phyloP scores from a whole-genome alignment of 192 early-diverging fungal species.

The Entomortierella lignicola region DNA sequence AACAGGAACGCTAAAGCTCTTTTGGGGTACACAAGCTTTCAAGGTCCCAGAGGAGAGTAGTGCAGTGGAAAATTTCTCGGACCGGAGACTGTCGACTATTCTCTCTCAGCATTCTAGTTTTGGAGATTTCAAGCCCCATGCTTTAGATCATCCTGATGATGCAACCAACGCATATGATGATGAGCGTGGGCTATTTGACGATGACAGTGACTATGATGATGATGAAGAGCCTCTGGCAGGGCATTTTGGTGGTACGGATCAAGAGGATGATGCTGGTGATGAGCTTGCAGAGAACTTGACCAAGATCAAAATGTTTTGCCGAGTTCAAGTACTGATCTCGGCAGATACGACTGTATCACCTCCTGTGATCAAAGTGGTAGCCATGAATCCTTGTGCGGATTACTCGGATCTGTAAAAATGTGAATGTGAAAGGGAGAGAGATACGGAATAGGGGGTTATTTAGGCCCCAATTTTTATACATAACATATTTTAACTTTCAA shows the following conservation, averaged over 20 bases:
- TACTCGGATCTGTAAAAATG: background rate
- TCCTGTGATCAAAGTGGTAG: constrained; percentile 66
- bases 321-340: constrained; percentile 59
- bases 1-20: constrained; percentile 55
- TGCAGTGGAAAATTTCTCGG: constrained; percentile 18
- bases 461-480: no score
- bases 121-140: constrained; percentile 9
- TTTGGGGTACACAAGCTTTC: constrained; percentile 61
- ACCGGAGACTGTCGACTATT: constrained; percentile 13
- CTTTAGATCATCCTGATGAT: constrained; percentile 52
- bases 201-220: constrained; percentile 60
- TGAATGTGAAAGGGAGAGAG: background rate
- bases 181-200: constrained; percentile 62
- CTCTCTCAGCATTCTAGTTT: background rate
- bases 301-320: constrained; percentile 59
- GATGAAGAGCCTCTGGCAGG: constrained; percentile 22
- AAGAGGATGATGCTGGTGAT: constrained; percentile 42
- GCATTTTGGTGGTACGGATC: constrained; percentile 15
- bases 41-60: constrained; percentile 35
- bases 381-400: constrained; percentile 61
- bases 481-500: no score
- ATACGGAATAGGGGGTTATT: no score
- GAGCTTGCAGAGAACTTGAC: constrained; percentile 34
- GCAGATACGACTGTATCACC: constrained; percentile 65
- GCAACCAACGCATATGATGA: constrained; percentile 58